Conservation (phyloP, 2,329 filamentous ascomycete species). For the Magnaporthales sp. region DNA sequence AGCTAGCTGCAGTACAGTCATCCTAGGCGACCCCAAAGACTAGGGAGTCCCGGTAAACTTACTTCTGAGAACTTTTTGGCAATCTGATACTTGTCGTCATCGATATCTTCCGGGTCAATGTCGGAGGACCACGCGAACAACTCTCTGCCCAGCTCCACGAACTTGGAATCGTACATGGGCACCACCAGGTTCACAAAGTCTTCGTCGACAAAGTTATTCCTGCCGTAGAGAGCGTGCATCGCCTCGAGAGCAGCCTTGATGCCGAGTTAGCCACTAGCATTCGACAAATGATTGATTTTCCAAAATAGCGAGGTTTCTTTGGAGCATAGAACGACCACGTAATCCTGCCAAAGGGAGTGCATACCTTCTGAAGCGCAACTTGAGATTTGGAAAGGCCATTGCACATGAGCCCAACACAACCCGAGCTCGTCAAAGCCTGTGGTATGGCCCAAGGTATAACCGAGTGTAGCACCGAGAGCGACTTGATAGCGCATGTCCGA, state of each 20-base stretch:
- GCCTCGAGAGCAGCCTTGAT: slow-evolving; percentile 70
- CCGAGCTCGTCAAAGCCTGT: slow-evolving; percentile 65
- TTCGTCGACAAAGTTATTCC: slow-evolving; percentile 64
- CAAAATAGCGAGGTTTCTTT: neutral
- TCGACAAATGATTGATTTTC: neutral
- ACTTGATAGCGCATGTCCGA: slow-evolving; percentile 64
- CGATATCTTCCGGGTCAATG: slow-evolving; percentile 72
- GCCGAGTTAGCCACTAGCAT: neutral
- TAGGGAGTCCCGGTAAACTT: slow-evolving; percentile 17
- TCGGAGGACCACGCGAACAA: slow-evolving; percentile 68
- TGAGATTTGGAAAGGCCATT: slow-evolving; percentile 61
- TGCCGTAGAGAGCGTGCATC: slow-evolving; percentile 72
- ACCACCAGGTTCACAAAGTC: slow-evolving; percentile 73
- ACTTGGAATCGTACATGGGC: slow-evolving; percentile 67
- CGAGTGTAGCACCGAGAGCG: slow-evolving; percentile 67
- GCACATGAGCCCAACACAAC: slow-evolving; percentile 62
- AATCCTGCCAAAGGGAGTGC: slow-evolving; percentile 12
- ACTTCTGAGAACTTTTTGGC: slow-evolving; percentile 93
- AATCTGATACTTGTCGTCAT: slow-evolving; percentile 86
- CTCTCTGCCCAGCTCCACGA: slow-evolving; percentile 61
- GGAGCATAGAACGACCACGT: neutral
- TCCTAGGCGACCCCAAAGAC: neutral
- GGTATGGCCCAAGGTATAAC: slow-evolving; percentile 83
- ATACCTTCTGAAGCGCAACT: slow-evolving; percentile 66
- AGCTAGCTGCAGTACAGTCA: neutral